Percentiles rank a stretch among this genome's conserved stretches.
phyloP scores from a whole-genome alignment of 1,284 basidiomycete species.

The Cutaneotrichosporon spelunceum region DNA sequence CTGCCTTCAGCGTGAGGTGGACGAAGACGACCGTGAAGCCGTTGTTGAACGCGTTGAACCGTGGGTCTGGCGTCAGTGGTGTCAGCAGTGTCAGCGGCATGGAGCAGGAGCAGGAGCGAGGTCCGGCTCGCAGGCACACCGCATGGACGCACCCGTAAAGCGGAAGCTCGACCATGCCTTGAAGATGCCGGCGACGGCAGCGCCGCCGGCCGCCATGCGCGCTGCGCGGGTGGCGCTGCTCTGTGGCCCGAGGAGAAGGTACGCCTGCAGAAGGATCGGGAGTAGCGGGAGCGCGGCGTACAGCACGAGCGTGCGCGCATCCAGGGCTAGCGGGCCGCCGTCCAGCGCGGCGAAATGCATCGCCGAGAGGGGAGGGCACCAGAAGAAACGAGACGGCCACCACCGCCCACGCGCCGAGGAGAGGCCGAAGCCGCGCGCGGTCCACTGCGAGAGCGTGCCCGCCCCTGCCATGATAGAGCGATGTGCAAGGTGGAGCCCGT shows the following conservation, averaged over 20 bases:
- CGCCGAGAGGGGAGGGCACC: neutral
- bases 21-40: slow-evolving; percentile 31
- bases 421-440: neutral
- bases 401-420: neutral
- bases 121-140: neutral
- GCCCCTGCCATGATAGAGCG: neutral
- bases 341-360: slow-evolving; percentile 14
- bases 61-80: slow-evolving; percentile 28
- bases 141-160: slow-evolving; percentile 30
- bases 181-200: slow-evolving; percentile 27
- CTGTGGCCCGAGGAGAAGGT: slow-evolving; percentile 29
- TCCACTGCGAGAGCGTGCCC: neutral
- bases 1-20: slow-evolving; percentile 34
- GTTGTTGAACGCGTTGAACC: slow-evolving; percentile 38
- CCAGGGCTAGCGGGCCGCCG: neutral
- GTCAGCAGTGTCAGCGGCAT: neutral
- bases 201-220: slow-evolving; percentile 26
- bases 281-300: slow-evolving; percentile 13
- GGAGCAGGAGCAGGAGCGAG: neutral
- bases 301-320: neutral
- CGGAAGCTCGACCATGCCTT: slow-evolving; percentile 28
- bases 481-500: neutral
- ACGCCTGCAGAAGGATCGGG: slow-evolving; percentile 32
- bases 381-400: neutral
- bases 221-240: slow-evolving; percentile 24